phyloP scores from a whole-genome alignment of 176 grass and related monocot genomes.

The Triticum timopheevii region DNA sequence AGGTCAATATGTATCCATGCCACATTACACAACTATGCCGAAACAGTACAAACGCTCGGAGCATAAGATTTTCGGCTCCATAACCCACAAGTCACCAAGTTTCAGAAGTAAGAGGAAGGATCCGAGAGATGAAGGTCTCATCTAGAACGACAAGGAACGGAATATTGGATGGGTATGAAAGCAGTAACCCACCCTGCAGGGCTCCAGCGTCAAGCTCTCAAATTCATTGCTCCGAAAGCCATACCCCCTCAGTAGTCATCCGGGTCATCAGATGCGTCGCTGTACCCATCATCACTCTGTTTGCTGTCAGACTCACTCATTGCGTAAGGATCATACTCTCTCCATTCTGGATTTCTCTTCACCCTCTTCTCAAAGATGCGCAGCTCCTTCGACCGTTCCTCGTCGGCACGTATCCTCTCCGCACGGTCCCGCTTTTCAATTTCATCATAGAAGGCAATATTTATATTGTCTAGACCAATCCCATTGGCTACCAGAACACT shows the following conservation, averaged over 20 bases:
- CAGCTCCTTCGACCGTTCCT: background rate
- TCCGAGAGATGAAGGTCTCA: background rate
- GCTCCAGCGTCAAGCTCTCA: background rate
- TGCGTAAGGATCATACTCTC: background rate
- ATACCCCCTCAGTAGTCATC: background rate
- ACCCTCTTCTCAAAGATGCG: constrained; percentile 11
- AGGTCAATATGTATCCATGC: too few species aligned
- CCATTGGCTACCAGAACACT: constrained; percentile 10
- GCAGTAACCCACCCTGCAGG: background rate
- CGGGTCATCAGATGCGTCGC: background rate
- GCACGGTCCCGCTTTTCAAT: background rate
- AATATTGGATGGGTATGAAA: background rate
- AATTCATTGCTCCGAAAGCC: background rate
- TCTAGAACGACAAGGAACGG: background rate
- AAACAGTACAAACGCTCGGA: background rate
- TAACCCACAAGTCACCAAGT: background rate
- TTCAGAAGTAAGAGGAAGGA: background rate
- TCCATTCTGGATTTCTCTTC: constrained; percentile 12
- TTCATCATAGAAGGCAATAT: background rate
- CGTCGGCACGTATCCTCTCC: background rate
- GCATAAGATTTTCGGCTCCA: background rate
- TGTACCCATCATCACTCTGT: background rate
- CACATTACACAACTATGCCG: background rate
- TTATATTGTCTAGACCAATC: background rate
- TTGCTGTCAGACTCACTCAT: constrained; percentile 1